Base-by-base conservation (phyloP, 2,329 filamentous ascomycete genomes). In the Xylaria polymorpha region DNA sequence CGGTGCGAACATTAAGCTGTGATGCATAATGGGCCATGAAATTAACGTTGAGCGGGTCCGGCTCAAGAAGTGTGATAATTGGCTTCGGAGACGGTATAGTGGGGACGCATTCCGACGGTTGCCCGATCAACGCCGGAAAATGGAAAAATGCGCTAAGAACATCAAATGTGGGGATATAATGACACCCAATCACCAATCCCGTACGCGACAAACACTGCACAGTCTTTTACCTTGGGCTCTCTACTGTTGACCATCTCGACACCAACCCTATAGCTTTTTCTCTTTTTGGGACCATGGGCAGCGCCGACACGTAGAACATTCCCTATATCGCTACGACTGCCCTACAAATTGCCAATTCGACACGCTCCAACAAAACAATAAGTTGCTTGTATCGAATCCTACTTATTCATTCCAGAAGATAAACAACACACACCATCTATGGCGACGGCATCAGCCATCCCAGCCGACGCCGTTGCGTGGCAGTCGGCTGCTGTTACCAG, bases 391-490 rank as follows among this genome's bases (percentile, higher is more conserved):
- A 68, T 72, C 56, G 29, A 67, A 70, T 65, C 64, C 48, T 15
- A 61, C 48, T 61, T 66, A 67, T 61, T 71, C 61, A 70, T 53
- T 56, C 55, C 59, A 48, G 66, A 61, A 66, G 32, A 70, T 64
- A 66, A 67, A 67, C 65, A 71, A 61, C 62, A 67, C 59, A 55
- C 39, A 65, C 37, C 25, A 58, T 41, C 67, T 10, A 78, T 79
- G 78, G 71, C 75, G 56, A 71, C 76, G 35, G 72, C 73, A 62
- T 76, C 72, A 35, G 72, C 77, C 72, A 88, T 87, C 5, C 86
- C 88, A 43, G 88, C 87, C 10, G 53, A 37, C 35, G 41, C 51
- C 29, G 87, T 88, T 39, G 81, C 85, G 75, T 82, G 80, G 73
- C 81, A 84, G 74, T 83, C 82, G 74, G 82, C 80, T 62, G 82